Evolutionary conservation across 2,329 filamentous ascomycete genomes (phyloP), one percentile per base, ranked within the genome.

Genomic region (Fusarium falciforme): DNA sequence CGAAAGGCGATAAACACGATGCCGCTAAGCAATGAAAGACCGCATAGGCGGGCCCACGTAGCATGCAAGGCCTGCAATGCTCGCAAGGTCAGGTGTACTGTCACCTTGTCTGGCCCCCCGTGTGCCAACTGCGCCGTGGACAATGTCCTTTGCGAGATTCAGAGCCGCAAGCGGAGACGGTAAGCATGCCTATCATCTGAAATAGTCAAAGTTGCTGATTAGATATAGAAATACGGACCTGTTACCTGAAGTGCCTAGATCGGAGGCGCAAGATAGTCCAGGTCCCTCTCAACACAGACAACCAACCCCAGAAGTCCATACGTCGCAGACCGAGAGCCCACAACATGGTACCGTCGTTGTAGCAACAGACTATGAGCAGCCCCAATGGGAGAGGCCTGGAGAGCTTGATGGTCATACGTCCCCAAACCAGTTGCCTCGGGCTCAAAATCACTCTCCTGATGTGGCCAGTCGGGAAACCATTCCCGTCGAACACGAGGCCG

Each of bases 91-190:
- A 66, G 77, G 22, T 78, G 77, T n/a, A 75, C 49, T 1, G 67
- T 78, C 40, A 66, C 76, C 9, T 40, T 72, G 25, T 73, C 72
- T 2, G 77, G 77, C 2, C 67, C 57, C 4, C 75, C 77, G 1
- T 78, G 77, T 61, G 69, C 69, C 35, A 78, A 78, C 44, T 78
- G 77, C 35, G 54, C 74, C 3, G 52, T 71, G 7, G 75, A 78
- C 17, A 70, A 74, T 5, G 60, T 73, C 7, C 29, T 42, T 5
- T 78, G 77, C 14, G 67, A 75, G 67, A 64, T 76, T 5, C 54
- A 59, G 20, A 40, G 17, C 5, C 70, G 70, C 5, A 70, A 67
- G 54, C 60, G 62, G 36, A 61, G 59, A 33, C 25, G 55, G 68
- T 61, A 52, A 55, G 40, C 7, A 16, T 27, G 5, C 5, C 14